Percentiles rank a stretch among this genome's conserved stretches.
These are phyloP conservation scores for Xylariaceae sp. DNA, from an alignment of 2,329 filamentous ascomycete genomes.

Conservation along the genomic window DNA sequence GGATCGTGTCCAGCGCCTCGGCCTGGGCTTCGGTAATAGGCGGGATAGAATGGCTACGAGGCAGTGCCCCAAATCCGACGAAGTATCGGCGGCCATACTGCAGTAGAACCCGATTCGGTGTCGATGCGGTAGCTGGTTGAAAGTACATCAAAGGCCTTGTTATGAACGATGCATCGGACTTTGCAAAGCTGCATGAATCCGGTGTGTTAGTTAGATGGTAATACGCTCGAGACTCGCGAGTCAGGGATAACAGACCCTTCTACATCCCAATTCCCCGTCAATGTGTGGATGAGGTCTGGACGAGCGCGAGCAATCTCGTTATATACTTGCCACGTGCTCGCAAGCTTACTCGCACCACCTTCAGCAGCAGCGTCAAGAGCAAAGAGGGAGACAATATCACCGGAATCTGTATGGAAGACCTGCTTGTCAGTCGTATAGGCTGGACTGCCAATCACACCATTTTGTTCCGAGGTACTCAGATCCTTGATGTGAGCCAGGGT, in stretches of 20 bases:
- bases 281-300: constrained; percentile 61
- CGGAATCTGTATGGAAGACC: constrained; percentile 63
- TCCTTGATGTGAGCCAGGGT: constrained; percentile 66
- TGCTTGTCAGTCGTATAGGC: constrained; percentile 65
- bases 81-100: constrained; percentile 64
- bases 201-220: constrained; percentile 50
- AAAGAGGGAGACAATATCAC: constrained; percentile 63
- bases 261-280: constrained; percentile 55
- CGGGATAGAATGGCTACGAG: constrained; percentile 57
- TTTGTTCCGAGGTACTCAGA: constrained; percentile 41
- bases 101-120: constrained; percentile 58
- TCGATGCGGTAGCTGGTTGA: constrained; percentile 48
- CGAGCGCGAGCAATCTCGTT: constrained; percentile 62
- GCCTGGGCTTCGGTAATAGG: constrained; percentile 57
- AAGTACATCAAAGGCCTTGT: constrained; percentile 59
- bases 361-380: constrained; percentile 54
- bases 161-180: constrained; percentile 48
- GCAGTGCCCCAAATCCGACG: constrained; percentile 58
- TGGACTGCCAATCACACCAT: constrained; percentile 55
- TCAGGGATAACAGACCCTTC: constrained; percentile 42
- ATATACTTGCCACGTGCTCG: constrained; percentile 62
- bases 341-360: constrained; percentile 61
- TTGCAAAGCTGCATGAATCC: constrained; percentile 47
- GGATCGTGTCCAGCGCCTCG: constrained; percentile 55
- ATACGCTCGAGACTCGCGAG: background rate